A percentile compares a stretch with the other conserved stretches of the same genome.
phyloP scores from a whole-genome alignment of 805 yeast genomes.

The Suhomyces canberraensis region DNA sequence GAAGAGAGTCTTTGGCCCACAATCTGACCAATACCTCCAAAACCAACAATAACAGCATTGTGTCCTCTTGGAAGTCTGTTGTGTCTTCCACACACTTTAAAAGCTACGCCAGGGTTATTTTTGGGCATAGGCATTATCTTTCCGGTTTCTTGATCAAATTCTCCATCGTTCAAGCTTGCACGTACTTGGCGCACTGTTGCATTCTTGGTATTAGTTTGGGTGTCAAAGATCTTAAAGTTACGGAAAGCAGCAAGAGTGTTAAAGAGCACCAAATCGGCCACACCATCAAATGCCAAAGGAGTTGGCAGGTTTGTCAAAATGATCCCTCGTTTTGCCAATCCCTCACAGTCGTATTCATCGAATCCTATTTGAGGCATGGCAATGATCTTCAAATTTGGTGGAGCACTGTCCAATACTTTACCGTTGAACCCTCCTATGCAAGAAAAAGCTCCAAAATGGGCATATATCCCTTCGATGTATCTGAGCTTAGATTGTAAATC shows the following conservation, averaged over 20 bases:
- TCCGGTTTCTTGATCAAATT: constrained; percentile 10
- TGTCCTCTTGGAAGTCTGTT: constrained; percentile 19
- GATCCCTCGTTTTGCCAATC: constrained; percentile 19
- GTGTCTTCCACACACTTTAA: constrained; percentile 15
- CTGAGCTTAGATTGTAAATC: constrained; percentile 14
- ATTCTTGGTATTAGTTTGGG: constrained; percentile 6
- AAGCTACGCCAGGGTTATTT: constrained; percentile 24
- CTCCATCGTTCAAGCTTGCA: constrained; percentile 9
- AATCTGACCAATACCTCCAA: constrained; percentile 24
- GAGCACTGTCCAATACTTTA: constrained; percentile 16
- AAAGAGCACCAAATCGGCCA: constrained; percentile 25
- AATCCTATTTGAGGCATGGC: constrained; percentile 24
- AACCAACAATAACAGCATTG: constrained; percentile 24
- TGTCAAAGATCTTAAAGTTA: constrained; percentile 16
- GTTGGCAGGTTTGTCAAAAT: constrained; percentile 23
- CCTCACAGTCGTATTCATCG: constrained; percentile 18
- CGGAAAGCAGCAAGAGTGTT: constrained; percentile 23
- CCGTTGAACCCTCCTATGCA: constrained; percentile 19
- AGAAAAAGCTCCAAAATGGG: constrained; percentile 22
- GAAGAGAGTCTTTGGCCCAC: constrained; percentile 18
- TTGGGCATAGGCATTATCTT: background rate
- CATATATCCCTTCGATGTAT: constrained; percentile 23
- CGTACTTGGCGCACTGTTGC: constrained; percentile 13
- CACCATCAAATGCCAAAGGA: constrained; percentile 23
- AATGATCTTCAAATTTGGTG: constrained; percentile 17